A percentile compares a stretch with the other conserved stretches of the same genome.
Conservation (phyloP, 2,329 filamentous ascomycete genomes). For the Alternaria conjuncta region DNA sequence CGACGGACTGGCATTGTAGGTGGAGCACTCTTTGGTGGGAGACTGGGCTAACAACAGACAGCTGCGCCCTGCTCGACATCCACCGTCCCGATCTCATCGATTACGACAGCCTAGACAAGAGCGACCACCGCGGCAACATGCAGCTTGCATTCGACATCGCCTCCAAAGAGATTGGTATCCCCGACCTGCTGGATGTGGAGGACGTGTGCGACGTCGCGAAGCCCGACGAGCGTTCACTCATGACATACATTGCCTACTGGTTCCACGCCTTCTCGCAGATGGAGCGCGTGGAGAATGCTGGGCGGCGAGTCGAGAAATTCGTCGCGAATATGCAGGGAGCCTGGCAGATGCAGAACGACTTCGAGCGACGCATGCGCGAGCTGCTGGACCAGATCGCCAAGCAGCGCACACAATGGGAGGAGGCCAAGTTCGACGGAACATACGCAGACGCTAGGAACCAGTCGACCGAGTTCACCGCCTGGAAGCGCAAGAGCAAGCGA, state of each 20-base stretch:
- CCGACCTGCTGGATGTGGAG: slow-evolving; percentile 92
- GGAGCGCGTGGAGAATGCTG: slow-evolving; percentile 97
- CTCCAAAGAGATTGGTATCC: slow-evolving; percentile 94
- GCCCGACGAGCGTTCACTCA: slow-evolving; percentile 93
- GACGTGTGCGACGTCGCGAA: slow-evolving; percentile 97
- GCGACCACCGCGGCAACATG: slow-evolving; percentile 95
- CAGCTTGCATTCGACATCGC: slow-evolving; percentile 97
- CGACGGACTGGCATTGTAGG: slow-evolving; percentile 85
- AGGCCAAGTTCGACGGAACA: slow-evolving; percentile 84
- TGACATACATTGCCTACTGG: slow-evolving; percentile 99
- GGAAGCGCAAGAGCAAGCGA: slow-evolving; percentile 89
- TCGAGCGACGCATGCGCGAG: slow-evolving; percentile 87
- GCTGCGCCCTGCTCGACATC: slow-evolving; percentile 91
- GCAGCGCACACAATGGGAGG: slow-evolving; percentile 78
- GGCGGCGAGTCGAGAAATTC: slow-evolving; percentile 95
- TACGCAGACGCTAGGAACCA: slow-evolving; percentile 93
- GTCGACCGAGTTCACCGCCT: slow-evolving; percentile 78
- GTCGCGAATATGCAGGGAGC: slow-evolving; percentile 98
- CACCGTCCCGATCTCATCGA: slow-evolving; percentile 97
- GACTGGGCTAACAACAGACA: slow-evolving; percentile 28
- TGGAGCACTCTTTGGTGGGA: not conserved
- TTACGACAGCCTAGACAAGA: slow-evolving; percentile 92
- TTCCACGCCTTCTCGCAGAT: slow-evolving; percentile 99
- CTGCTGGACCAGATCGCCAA: slow-evolving; percentile 76
- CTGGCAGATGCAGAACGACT: slow-evolving; percentile 99